These are phyloP conservation scores for Tolypocladium ovalisporum DNA, from an alignment of 2,329 filamentous ascomycete genomes.

Conservation along the genomic window DNA sequence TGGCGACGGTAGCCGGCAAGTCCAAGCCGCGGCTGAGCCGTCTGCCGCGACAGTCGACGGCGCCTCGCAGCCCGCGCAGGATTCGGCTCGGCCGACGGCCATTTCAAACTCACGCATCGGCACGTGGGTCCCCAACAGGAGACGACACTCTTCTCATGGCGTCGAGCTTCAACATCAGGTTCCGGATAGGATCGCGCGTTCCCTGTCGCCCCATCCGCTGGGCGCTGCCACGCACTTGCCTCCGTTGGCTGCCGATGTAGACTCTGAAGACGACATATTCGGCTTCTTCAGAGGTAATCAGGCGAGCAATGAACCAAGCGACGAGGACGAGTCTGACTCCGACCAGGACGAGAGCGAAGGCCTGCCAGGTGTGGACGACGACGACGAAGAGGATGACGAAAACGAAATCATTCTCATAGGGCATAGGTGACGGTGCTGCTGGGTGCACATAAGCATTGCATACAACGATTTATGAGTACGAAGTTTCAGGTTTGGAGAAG, in stretches of 20 bases:
- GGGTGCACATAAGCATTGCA: not conserved
- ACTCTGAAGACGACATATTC: slow-evolving; percentile 45
- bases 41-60: slow-evolving; percentile 2
- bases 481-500: not conserved
- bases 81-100: slow-evolving; percentile 11
- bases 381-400: slow-evolving; percentile 41
- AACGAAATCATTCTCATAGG: slow-evolving; percentile 39
- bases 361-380: slow-evolving; percentile 29
- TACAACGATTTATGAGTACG: not conserved
- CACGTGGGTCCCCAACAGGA: slow-evolving; percentile 14
- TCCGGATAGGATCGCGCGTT: slow-evolving; percentile 32
- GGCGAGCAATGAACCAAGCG: slow-evolving; percentile 34
- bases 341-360: slow-evolving; percentile 20
- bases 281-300: slow-evolving; percentile 43
- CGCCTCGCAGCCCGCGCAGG: not conserved
- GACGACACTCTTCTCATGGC: slow-evolving; percentile 28
- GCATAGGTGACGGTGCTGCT: slow-evolving; percentile 27
- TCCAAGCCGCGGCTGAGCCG: slow-evolving; percentile 15
- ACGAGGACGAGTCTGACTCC: slow-evolving; percentile 36
- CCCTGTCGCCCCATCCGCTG: slow-evolving; percentile 28
- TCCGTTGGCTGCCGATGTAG: slow-evolving; percentile 23
- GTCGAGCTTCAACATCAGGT: slow-evolving; percentile 19
- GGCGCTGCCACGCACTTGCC: slow-evolving; percentile 14
- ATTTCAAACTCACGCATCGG: slow-evolving; percentile 3
- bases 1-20: slow-evolving; percentile 24